phyloP scores from a whole-genome alignment of 345 rosid species.

The Lepidium didymum region DNA sequence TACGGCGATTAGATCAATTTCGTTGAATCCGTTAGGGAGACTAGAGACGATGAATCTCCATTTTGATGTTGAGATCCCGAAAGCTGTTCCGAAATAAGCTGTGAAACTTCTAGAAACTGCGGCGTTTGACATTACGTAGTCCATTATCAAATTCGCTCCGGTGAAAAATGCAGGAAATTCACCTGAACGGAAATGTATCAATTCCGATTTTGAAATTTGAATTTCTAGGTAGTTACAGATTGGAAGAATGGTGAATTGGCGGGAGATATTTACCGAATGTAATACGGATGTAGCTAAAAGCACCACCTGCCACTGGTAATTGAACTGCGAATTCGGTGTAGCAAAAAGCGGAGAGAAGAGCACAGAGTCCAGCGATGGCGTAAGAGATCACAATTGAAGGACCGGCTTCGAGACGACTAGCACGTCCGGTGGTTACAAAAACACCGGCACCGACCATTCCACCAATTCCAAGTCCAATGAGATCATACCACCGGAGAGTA shows the following conservation, averaged over 20 bases:
- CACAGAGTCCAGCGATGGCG: slow-evolving; percentile 95
- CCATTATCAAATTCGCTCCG: slow-evolving; percentile 82
- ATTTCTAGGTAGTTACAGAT: not conserved
- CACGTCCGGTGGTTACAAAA: slow-evolving; percentile 73
- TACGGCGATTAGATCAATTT: slow-evolving; percentile 62
- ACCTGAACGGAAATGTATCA: slow-evolving; percentile 30
- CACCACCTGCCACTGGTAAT: slow-evolving; percentile 98
- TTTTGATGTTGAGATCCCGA: slow-evolving; percentile 62
- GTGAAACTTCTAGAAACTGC: slow-evolving; percentile 82
- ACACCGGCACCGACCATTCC: slow-evolving; percentile 99
- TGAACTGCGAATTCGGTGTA: slow-evolving; percentile 98
- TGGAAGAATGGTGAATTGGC: not conserved
- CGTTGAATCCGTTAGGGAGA: slow-evolving; percentile 70
- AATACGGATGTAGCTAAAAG: slow-evolving; percentile 84
- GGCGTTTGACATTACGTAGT: slow-evolving; percentile 91
- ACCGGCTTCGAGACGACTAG: slow-evolving; percentile 57
- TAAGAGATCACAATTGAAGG: slow-evolving; percentile 78
- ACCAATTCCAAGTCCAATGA: slow-evolving; percentile 80
- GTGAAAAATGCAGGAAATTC: slow-evolving; percentile 85
- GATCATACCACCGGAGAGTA: slow-evolving; percentile 80
- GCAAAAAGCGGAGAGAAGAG: slow-evolving; percentile 92
- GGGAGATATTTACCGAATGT: slow-evolving; percentile 56
- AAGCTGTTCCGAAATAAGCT: slow-evolving; percentile 57
- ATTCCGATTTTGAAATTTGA: not conserved
- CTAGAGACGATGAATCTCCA: slow-evolving; percentile 51